Evolutionary conservation across 768 basidiomycete genomes (phyloP), one percentile per base, ranked within the genome.

Genomic region (Russula sp.): DNA sequence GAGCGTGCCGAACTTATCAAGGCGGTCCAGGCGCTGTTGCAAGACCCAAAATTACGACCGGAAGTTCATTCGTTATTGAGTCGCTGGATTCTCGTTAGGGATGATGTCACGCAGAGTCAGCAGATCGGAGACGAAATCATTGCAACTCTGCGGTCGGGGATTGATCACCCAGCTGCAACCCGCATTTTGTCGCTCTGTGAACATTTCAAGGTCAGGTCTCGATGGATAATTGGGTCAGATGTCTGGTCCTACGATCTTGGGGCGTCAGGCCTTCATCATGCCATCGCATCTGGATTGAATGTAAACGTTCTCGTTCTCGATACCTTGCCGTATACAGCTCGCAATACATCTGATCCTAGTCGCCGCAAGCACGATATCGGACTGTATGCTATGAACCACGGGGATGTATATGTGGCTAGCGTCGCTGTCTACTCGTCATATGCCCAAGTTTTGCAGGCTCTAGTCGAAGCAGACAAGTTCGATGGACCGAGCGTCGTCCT

Each of bases 211-310:
- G 77, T 85, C 8, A 78, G 78, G 42, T 94, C 91, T 7, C 81
- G 91, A 62, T 99, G 97, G 97, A 98, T 99, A 74, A 89, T 99
- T 68, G 94, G 96, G 20, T 98, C 95, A 20, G 97, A 99, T 72
- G 90, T 92, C 0, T 98, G 97, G 97, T 89, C 95, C 0, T 93
- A 97, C 73, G 97, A 98, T 75, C 84, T 98, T 47, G 97, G 96
- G 47, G 85, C 93, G 2, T 96, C 94, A 2, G 97, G 96, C 53
- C 79, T 99, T 44, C 96, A 99, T 73, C 97, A 98, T 69, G 86
- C 87, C 70, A 89, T 98, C 59, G 86, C 94, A 20, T 96, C 94
- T 6, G 85, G 88, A 20, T 82, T 94, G 61, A 88, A 98, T 73
- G 80, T 98, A 76, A 99, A 99, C 77, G 84, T 98, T 62, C 89